Percentiles rank a stretch among this genome's conserved stretches.
phyloP scores from a whole-genome alignment of 768 basidiomycete genomes.

The Lentinus brumalis region DNA sequence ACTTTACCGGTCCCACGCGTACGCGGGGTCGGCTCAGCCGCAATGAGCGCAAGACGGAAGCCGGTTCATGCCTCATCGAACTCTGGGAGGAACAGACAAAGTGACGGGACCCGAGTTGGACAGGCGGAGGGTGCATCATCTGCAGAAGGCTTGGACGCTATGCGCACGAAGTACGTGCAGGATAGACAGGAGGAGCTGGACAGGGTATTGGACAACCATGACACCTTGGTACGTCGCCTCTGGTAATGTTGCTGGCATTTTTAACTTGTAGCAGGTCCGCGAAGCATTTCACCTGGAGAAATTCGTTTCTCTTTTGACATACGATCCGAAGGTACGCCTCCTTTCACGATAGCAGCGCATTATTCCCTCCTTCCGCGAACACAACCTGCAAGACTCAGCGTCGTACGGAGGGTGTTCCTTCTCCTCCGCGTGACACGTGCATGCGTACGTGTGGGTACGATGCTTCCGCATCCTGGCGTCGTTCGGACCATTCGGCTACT shows the following conservation, averaged over 20 bases:
- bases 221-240: slow-evolving; percentile 67
- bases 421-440: too few species aligned
- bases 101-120: not conserved
- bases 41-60: slow-evolving; percentile 19
- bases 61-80: not conserved
- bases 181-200: slow-evolving; percentile 63
- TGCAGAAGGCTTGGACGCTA: slow-evolving; percentile 32
- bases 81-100: too few species aligned
- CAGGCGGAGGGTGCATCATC: not conserved
- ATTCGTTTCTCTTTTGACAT: slow-evolving; percentile 74
- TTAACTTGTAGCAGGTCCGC: slow-evolving; percentile 54
- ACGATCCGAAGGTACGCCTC: slow-evolving; percentile 68
- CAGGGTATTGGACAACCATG: slow-evolving; percentile 63
- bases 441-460: too few species aligned
- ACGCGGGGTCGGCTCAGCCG: slow-evolving; percentile 6
- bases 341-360: not conserved
- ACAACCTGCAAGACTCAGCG: too few species aligned
- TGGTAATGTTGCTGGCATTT: slow-evolving; percentile 5
- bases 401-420: too few species aligned
- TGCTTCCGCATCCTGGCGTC: too few species aligned
- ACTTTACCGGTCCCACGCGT: slow-evolving; percentile 24
- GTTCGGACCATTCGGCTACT: too few species aligned
- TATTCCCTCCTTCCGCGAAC: too few species aligned
- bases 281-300: slow-evolving; percentile 89
- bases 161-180: slow-evolving; percentile 51